Percentiles rank a stretch among this genome's conserved stretches.
Evolutionary conservation across 2,329 filamentous ascomycete genomes (phyloP).

Genomic region (Sarocladiaceae sp.): DNA sequence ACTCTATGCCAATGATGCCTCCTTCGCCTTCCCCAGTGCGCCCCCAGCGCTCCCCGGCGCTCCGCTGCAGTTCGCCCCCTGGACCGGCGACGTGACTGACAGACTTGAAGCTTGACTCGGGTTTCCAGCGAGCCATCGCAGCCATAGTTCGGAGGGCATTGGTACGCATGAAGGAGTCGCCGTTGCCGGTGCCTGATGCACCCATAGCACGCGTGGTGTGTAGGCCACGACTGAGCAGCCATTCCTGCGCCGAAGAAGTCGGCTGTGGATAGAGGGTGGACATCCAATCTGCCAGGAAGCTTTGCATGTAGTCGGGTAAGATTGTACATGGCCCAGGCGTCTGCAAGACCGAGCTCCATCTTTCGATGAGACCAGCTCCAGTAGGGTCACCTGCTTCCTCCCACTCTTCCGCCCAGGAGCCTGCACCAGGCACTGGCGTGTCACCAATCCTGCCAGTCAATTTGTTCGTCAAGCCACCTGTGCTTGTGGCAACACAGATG

Average conservation of each 20-base stretch:
- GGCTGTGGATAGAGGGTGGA: slow-evolving; percentile 23
- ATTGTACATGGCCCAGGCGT: slow-evolving; percentile 4
- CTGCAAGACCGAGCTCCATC: background rate
- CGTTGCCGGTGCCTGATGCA: slow-evolving; percentile 78
- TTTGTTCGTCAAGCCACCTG: slow-evolving; percentile 84
- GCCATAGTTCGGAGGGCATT: slow-evolving; percentile 66
- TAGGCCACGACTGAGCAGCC: background rate
- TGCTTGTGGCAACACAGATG: slow-evolving; percentile 61
- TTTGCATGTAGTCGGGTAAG: slow-evolving; percentile 33
- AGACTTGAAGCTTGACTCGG: slow-evolving; percentile 37
- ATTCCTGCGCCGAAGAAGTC: slow-evolving; percentile 15
- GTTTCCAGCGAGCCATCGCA: slow-evolving; percentile 62
- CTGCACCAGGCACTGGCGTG: slow-evolving; percentile 75
- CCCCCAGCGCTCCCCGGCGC: slow-evolving; percentile 67
- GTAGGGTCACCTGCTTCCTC: slow-evolving; percentile 37
- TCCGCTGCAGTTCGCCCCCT: slow-evolving; percentile 65
- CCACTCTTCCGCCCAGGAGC: slow-evolving; percentile 90
- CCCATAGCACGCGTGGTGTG: slow-evolving; percentile 37
- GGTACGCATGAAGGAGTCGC: slow-evolving; percentile 75
- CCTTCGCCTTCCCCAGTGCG: slow-evolving; percentile 73
- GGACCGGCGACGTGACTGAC: slow-evolving; percentile 57
- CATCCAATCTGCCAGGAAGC: slow-evolving; percentile 54
- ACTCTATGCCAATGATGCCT: slow-evolving; percentile 78
- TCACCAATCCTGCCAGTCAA: slow-evolving; percentile 78
- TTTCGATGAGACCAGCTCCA: slow-evolving; percentile 8